Evolutionary conservation across 441 rosid genomes (phyloP).

Genomic region (Pelargonium myrrhifolium): DNA sequence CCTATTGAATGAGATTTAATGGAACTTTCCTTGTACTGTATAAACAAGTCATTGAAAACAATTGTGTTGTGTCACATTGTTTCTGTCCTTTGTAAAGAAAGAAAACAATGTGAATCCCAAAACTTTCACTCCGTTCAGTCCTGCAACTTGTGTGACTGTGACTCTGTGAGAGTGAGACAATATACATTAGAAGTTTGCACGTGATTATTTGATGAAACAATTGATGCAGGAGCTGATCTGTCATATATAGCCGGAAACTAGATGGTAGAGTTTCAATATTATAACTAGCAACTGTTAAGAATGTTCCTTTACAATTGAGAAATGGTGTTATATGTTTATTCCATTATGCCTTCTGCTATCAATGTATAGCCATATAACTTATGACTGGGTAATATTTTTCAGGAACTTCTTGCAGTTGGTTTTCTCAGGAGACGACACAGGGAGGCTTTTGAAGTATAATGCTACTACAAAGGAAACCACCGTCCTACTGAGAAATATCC

Average conservation of each 20-base stretch:
- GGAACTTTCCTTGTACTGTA: too few relatives aligned
- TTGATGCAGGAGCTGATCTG: not conserved
- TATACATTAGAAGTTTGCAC: not conserved
- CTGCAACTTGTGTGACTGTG: not conserved
- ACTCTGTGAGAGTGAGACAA: too few relatives aligned
- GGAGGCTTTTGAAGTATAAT: conserved; percentile 70
- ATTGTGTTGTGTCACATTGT: not conserved
- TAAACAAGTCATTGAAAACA: not conserved
- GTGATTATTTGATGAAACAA: not conserved
- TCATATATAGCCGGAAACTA: not conserved
- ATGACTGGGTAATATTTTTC: conserved; percentile 19
- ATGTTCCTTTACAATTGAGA: not conserved
- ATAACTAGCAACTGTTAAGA: not conserved
- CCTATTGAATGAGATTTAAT: too few relatives aligned
- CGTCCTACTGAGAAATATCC: conserved; percentile 53
- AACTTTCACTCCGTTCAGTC: not conserved
- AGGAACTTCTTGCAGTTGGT: conserved; percentile 80
- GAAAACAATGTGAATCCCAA: not conserved
- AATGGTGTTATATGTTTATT: not conserved
- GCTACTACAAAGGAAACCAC: conserved; percentile 52
- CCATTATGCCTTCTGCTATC: not conserved
- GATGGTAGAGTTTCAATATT: not conserved
- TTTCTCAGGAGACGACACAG: conserved; percentile 55
- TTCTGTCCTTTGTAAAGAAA: not conserved
- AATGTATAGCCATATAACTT: not conserved